Percentiles rank a stretch among this genome's conserved stretches.
Conservation (phyloP, 371 early-diverging fungal species). For the Funneliformis caledonium region DNA sequence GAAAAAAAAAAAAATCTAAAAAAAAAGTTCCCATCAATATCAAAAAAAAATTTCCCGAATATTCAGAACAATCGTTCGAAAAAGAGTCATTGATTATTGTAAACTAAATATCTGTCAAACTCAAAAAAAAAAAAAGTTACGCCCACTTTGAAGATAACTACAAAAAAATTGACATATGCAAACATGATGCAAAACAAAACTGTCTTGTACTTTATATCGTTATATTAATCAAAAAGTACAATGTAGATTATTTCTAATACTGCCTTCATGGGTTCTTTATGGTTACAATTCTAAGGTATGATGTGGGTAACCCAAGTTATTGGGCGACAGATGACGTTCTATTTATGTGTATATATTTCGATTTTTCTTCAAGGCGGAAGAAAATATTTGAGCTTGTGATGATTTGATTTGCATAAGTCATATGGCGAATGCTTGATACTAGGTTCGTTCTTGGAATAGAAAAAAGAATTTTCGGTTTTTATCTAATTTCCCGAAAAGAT, state of each 20-base stretch:
- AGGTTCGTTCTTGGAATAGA: too few species aligned
- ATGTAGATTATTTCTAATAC: background rate
- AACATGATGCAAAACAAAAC: background rate
- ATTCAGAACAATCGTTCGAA: background rate
- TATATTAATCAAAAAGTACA: background rate
- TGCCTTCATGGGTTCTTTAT: background rate
- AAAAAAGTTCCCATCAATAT: too few species aligned
- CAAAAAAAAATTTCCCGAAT: background rate
- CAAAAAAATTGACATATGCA: slow-evolving; percentile 1
- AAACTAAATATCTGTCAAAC: background rate
- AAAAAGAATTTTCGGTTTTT: too few species aligned
- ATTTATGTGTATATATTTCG: background rate
- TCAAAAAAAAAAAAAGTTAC: background rate
- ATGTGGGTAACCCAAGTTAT: background rate
- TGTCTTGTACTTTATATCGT: background rate
- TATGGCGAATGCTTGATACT: background rate
- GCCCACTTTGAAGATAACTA: background rate
- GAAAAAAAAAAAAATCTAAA: too few species aligned
- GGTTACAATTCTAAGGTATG: too few species aligned
- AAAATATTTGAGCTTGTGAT: too few species aligned
- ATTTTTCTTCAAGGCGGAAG: background rate
- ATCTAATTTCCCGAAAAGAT: too few species aligned
- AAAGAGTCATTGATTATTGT: background rate
- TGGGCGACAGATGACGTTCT: background rate
- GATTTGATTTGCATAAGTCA: background rate